Evolutionary conservation across 2,329 filamentous ascomycete species (phyloP).

Genomic region (Sporothrix globosa): DNA sequence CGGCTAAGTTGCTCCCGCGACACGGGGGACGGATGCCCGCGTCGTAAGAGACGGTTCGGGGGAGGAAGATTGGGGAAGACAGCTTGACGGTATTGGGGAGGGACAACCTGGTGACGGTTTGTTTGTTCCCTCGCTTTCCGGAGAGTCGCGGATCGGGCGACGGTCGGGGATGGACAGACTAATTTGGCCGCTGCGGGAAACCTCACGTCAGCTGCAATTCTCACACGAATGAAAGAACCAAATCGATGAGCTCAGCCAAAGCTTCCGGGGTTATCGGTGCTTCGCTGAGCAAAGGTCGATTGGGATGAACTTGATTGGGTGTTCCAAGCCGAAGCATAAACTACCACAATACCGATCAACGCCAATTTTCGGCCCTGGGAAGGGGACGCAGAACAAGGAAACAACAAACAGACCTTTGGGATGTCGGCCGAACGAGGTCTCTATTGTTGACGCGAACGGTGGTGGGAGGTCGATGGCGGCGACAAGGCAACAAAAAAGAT

Average conservation of each 20-base stretch:
- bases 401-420: slow-evolving; percentile 16
- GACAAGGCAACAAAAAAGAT: not conserved
- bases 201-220: slow-evolving; percentile 20
- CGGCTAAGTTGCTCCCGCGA: slow-evolving; percentile 54
- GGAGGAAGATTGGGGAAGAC: slow-evolving; percentile 86
- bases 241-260: not conserved
- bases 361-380: not conserved
- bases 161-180: slow-evolving; percentile 2
- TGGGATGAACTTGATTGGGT: not conserved
- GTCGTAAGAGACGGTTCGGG: slow-evolving; percentile 90
- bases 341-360: not conserved
- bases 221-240: not conserved
- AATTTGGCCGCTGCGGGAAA: slow-evolving; percentile 14
- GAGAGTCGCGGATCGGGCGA: slow-evolving; percentile 10
- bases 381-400: not conserved
- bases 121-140: slow-evolving; percentile 21
- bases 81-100: slow-evolving; percentile 82
- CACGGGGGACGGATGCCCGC: slow-evolving; percentile 71
- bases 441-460: not conserved
- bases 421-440: not conserved
- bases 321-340: slow-evolving; percentile 12
- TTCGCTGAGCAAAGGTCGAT: not conserved
- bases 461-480: not conserved
- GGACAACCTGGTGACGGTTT: slow-evolving; percentile 22
- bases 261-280: slow-evolving; percentile 13